A percentile compares a stretch with the other conserved stretches of the same genome.
Evolutionary conservation across 2,329 filamentous ascomycete species (phyloP).

Genomic region (Zymoseptoria ardabiliae): DNA sequence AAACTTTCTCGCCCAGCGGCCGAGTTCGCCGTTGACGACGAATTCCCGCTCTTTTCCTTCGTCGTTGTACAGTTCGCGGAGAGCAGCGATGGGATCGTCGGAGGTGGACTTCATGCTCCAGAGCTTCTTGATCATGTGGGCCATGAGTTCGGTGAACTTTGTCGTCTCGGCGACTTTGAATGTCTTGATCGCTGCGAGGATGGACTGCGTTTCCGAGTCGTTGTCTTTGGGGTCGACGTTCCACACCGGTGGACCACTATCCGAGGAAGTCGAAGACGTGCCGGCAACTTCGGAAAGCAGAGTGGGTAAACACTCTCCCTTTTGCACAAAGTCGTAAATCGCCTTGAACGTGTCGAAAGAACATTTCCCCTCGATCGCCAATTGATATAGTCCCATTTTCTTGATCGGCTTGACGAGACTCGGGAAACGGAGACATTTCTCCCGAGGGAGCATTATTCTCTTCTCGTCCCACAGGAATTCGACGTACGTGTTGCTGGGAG

Average conservation of each 20-base stretch:
- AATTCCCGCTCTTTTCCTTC: conserved; percentile 4
- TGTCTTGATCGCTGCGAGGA: conserved; percentile 22
- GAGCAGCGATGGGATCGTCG: conserved; percentile 31
- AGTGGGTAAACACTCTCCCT: conserved; percentile 8
- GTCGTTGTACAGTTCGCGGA: conserved; percentile 31
- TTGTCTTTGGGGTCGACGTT: neutral
- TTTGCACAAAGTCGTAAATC: conserved; percentile 29
- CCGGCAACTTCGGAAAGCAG: neutral
- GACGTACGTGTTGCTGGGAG: conserved; percentile 28
- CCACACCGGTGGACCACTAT: neutral
- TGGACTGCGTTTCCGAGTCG: conserved; percentile 3
- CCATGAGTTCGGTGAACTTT: conserved; percentile 32
- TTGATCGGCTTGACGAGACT: conserved; percentile 28
- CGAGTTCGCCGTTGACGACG: conserved; percentile 21
- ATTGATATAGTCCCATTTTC: conserved; percentile 25
- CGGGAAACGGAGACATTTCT: conserved; percentile 24
- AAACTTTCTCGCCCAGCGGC: conserved; percentile 22
- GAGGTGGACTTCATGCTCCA: conserved; percentile 25
- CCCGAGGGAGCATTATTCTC: conserved; percentile 27
- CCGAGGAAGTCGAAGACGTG: neutral
- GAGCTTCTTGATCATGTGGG: conserved; percentile 29
- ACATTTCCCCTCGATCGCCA: conserved; percentile 27
- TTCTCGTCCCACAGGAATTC: conserved; percentile 34
- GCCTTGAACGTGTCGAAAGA: conserved; percentile 27
- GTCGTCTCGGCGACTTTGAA: conserved; percentile 31